Conservation (phyloP, 2,329 filamentous ascomycete species). For the Dendrostoma leiphaemia region DNA sequence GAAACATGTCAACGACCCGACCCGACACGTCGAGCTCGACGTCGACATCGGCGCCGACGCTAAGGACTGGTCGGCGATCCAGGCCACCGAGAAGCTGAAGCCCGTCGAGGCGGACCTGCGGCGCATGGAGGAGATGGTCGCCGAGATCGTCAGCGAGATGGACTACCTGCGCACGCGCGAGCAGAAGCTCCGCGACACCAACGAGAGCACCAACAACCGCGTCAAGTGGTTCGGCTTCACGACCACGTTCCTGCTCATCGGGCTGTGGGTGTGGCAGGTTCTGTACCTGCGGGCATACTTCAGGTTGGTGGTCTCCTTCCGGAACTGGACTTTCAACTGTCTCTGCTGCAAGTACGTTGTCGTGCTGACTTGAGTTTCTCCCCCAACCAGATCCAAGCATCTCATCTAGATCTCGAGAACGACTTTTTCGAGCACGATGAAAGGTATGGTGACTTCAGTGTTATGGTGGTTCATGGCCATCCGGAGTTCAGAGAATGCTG, state of each 20-base stretch:
- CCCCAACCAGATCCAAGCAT: slow-evolving; percentile 60
- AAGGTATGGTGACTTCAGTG: slow-evolving; percentile 14
- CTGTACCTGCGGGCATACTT: slow-evolving; percentile 98
- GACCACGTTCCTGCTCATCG: slow-evolving; percentile 88
- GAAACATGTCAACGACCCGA: slow-evolving; percentile 44
- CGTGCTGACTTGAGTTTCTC: slow-evolving; percentile 14
- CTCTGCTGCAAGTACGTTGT: no score
- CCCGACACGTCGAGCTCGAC: slow-evolving; percentile 82
- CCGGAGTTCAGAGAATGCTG: slow-evolving; percentile 19
- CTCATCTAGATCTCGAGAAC: slow-evolving; percentile 50
- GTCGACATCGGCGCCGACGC: slow-evolving; percentile 96
- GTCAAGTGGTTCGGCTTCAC: slow-evolving; percentile 98
- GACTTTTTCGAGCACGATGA: neutral
- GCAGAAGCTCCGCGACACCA: slow-evolving; percentile 95
- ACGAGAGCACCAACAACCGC: slow-evolving; percentile 98
- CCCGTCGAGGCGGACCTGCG: slow-evolving; percentile 93
- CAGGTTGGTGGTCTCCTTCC: slow-evolving; percentile 47
- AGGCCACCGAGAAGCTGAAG: slow-evolving; percentile 96
- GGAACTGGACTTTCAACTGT: no score
- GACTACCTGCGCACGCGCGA: slow-evolving; percentile 88
- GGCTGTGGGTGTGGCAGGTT: slow-evolving; percentile 93
- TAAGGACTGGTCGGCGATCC: slow-evolving; percentile 96
- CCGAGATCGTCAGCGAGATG: slow-evolving; percentile 90
- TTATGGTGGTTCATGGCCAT: slow-evolving; percentile 20
- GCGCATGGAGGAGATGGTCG: slow-evolving; percentile 85